Evolutionary conservation across 768 basidiomycete species (phyloP).

Genomic region (Leccinum longicurvipes): DNA sequence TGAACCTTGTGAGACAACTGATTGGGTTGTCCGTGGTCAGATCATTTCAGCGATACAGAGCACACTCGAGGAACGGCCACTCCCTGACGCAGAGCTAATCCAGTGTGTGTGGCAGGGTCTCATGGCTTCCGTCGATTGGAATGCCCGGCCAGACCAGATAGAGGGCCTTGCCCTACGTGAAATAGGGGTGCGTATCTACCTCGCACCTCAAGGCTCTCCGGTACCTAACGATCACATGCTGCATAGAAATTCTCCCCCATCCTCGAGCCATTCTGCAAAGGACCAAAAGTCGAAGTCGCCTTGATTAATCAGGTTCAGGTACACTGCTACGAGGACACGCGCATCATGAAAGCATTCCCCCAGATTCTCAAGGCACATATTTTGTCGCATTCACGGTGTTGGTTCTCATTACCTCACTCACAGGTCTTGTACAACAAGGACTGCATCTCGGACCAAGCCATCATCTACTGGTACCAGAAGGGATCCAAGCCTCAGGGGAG

Average conservation of each 20-base stretch:
- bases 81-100: slow-evolving; percentile 82
- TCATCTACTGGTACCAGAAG: slow-evolving; percentile 98
- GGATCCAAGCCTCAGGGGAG: slow-evolving; percentile 94
- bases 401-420: slow-evolving; percentile 10
- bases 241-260: slow-evolving; percentile 79
- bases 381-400: not conserved
- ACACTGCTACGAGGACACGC: slow-evolving; percentile 95
- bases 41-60: slow-evolving; percentile 71
- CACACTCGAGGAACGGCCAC: slow-evolving; percentile 73
- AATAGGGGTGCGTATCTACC: slow-evolving; percentile 61
- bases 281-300: slow-evolving; percentile 87
- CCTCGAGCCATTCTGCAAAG: slow-evolving; percentile 85
- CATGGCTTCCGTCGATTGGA: slow-evolving; percentile 86
- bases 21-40: slow-evolving; percentile 37
- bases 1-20: not conserved
- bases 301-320: slow-evolving; percentile 95
- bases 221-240: not conserved
- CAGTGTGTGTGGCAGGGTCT: slow-evolving; percentile 92
- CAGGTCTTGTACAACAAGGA: slow-evolving; percentile 95
- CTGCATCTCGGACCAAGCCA: slow-evolving; percentile 92
- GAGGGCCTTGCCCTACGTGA: slow-evolving; percentile 86
- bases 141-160: slow-evolving; percentile 86
- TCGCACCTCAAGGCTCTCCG: not conserved
- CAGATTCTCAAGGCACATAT: slow-evolving; percentile 79
- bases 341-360: slow-evolving; percentile 91